A percentile compares a stretch with the other conserved stretches of the same genome.
These are phyloP conservation scores for Conringia planisiliqua DNA, from an alignment of 345 rosid species.

Conservation along the genomic window DNA sequence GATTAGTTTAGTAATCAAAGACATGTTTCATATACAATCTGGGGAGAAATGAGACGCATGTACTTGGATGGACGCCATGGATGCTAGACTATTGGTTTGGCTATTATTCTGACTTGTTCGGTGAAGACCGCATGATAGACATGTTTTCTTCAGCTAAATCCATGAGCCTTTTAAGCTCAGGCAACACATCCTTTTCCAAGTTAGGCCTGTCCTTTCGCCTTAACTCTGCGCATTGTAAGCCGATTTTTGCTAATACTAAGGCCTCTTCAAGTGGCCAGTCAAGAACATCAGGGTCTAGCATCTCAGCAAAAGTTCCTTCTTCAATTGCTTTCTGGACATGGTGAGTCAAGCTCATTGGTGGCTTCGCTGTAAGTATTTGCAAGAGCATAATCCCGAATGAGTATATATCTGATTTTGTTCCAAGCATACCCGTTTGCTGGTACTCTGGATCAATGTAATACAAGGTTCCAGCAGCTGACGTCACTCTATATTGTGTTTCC, in stretches of 20 bases:
- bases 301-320: conserved; percentile 10
- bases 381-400: conserved; percentile 30
- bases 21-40: background rate
- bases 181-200: conserved; percentile 23
- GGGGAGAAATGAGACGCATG: background rate
- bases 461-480: conserved; percentile 28
- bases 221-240: conserved; percentile 21
- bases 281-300: conserved; percentile 21
- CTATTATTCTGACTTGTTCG: background rate
- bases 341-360: conserved; percentile 29
- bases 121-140: background rate
- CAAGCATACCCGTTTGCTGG: conserved; percentile 26
- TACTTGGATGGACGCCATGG: background rate
- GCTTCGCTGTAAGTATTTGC: conserved; percentile 31
- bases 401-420: conserved; percentile 26
- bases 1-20: background rate
- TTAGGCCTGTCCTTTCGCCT: conserved; percentile 26
- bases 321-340: conserved; percentile 11
- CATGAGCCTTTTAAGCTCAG: conserved; percentile 23
- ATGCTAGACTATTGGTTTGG: background rate
- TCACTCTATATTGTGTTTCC: conserved; percentile 14
- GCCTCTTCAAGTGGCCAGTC: conserved; percentile 37
- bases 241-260: conserved; percentile 18
- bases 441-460: conserved; percentile 35
- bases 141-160: conserved; percentile 21